Evolutionary conservation across 2,329 filamentous ascomycete genomes (phyloP), one percentile per base, ranked within the genome.

Genomic region (Fusarium torreyae): DNA sequence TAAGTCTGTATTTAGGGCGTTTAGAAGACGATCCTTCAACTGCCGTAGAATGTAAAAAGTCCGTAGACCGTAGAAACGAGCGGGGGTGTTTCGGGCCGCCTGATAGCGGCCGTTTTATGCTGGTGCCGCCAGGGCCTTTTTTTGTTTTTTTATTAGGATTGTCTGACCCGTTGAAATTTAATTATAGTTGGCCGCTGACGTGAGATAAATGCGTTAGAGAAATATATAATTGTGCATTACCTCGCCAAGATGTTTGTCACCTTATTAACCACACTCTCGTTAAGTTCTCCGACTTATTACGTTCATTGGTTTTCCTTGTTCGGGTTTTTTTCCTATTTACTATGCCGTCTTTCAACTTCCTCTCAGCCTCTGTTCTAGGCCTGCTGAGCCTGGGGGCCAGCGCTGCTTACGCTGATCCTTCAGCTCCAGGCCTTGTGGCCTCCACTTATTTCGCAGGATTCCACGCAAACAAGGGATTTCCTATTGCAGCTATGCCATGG

Each of bases 401-500:
- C 46, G 56, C 13, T 4, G 14, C 43, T 3, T 34, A 34, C n/a
- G 9, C 55, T n/a, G 7, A 11, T 11, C 44, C 18, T 8, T 18
- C 4, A 9, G 28, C 6, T 22, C 38, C 28, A 31, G 28, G 28
- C 13, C 57, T 71, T 3, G 70, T 72, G 1, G 64, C 70, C 5
- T 73, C 70, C 2, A 73, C 70, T 10, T 72, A 72, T 24, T 71
- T 71, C 31, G 70, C 70, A 9, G 70, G 70, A 20, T 72, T 71
- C 56, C 70, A 72, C 39, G 46, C 70, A 34, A 58, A 57, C 18
- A 34, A 54, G 45, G 70, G 70, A 17, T 71, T 68, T 39, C 70
- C 70, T 2, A 49, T 72, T 18, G 57, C 51, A 17, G 56, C 50
- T 9, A 73, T 72, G 57, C 50, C 58, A 22, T 72, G 70, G 70